phyloP scores from a whole-genome alignment of 352 stramenopile genomes.

The Blastocystis sp. region DNA sequence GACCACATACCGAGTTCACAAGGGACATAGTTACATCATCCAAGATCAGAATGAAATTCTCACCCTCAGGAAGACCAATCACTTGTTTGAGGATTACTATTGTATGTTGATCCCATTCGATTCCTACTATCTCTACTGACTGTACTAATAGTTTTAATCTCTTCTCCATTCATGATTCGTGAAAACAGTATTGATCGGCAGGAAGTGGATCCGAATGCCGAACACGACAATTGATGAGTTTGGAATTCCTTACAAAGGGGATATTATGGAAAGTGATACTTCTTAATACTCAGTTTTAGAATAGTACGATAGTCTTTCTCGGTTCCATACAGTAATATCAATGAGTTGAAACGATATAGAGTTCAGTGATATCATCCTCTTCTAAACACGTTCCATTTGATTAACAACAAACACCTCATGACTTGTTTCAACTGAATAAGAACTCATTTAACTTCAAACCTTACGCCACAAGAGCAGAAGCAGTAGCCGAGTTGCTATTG shows the following conservation, averaged over 20 bases:
- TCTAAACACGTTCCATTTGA: too few species aligned
- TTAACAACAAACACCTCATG: too few species aligned
- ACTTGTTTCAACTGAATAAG: neutral
- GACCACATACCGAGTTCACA: slow-evolving; percentile 35
- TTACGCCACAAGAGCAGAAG: slow-evolving; percentile 98
- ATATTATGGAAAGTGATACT: too few species aligned
- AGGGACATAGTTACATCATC: slow-evolving; percentile 19
- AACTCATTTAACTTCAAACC: slow-evolving; percentile 59
- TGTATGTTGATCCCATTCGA: neutral
- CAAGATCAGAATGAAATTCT: slow-evolving; percentile 53
- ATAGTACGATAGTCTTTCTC: too few species aligned
- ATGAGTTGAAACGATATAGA: too few species aligned
- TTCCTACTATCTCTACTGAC: slow-evolving; percentile 29
- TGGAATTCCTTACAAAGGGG: too few species aligned
- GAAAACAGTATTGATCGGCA: neutral
- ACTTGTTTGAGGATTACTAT: slow-evolving; percentile 27
- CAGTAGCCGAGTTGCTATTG: slow-evolving; percentile 81
- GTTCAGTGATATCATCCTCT: too few species aligned
- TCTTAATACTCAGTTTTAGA: too few species aligned
- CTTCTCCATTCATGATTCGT: slow-evolving; percentile 14
- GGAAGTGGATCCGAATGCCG: neutral
- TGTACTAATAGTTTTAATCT: slow-evolving; percentile 1
- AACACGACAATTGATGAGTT: too few species aligned
- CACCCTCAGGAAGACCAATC: neutral
- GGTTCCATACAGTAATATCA: too few species aligned